Evolutionary conservation across 805 yeast species (phyloP), one percentile per base, ranked within the genome.

Genomic region (Kazachstania viticola): DNA sequence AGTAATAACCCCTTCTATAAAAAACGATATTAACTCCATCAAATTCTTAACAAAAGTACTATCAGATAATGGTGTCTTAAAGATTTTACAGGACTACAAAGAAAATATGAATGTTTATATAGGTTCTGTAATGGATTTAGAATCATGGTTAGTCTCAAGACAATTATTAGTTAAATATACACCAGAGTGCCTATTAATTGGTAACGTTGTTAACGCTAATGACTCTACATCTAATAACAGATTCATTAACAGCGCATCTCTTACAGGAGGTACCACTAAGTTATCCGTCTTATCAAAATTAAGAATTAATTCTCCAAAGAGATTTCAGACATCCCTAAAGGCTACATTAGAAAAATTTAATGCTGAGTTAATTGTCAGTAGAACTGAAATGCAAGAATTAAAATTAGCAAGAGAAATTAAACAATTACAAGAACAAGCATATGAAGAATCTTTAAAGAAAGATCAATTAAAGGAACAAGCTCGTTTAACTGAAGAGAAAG

Each of bases 341-440:
- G 52, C 53, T 32, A 64, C 69, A 7, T 54, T 75, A 11, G 68
- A 63, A n/a, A 66, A 64, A 36, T 79, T 69, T 49, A 72, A 67
- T 31, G 75, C 78, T 0, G 85, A 79, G 44, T 52, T 80, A 32
- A 51, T 68, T 1, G 58, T 70, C 4, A 79, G 76, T 31, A 62
- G 79, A 37, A 54, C 62, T 5, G 88, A 79, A 45, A 66, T 67
- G 30, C 65, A 73, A 35, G 82, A 79, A 36, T 58, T 73, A 30
- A 70, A 68, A 27, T 53, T 67, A 38, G 65, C 76, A 22, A 72
- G 84, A 45, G 58, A 68, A 18, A 56, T 80, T 14, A 67, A 73
- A 41, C 67, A 71, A 42, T 66, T 72, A 39, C 91, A 80, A 51
- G 84, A 79, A 42, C 58, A 61, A 30, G 83, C 82, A 14, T 81